Evolutionary conservation across 106 monocot species (phyloP), one percentile per base, ranked within the genome.

Genomic region (Acorus gramineus): DNA sequence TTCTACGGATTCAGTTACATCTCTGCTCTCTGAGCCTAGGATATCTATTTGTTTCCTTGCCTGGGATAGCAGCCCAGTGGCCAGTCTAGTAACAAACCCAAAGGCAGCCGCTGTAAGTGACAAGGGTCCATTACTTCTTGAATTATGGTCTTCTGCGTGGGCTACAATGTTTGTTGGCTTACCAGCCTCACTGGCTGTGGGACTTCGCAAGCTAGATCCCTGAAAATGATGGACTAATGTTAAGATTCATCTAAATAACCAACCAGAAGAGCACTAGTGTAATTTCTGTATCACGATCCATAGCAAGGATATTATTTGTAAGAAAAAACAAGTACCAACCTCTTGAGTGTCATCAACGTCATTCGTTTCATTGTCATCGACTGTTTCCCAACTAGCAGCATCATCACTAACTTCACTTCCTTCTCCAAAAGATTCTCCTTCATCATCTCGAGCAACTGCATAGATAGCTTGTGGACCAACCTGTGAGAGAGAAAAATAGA

Each of bases 381-480:
- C 78, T 7, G 88, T 93, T 77, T 89, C 93, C 93, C 93, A 93
- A 67, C 85, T 93, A 52, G 78, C 93, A 71, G 69, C 81, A 66
- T 74, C 81, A 14, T 73, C 80, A 56, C 82, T 78, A 55, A 71
- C 62, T 69, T 87, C 86, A 74, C 84, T 89, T 46, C 79, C 90
- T 69, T 82, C 81, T 66, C 69, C 70, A 63, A 83, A 79, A 14
- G 76, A 78, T 61, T 87, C 96, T 5, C 76, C 85, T 61, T 83
- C 83, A 70, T 81, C 84, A 50, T 86, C 88, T 65, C 88, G 73
- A 69, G 79, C 79, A 73, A 98, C 91, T 58, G 92, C 88, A 88
- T 80, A 98, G 69, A 98, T 71, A 62, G 83, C 85, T 71, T 98
- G 91, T 56, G 91, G 96, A 11, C 88, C 83, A 77, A 82, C 85